Evolutionary conservation across 2,329 filamentous ascomycete species (phyloP).

Genomic region (Hypoxylon sp.): DNA sequence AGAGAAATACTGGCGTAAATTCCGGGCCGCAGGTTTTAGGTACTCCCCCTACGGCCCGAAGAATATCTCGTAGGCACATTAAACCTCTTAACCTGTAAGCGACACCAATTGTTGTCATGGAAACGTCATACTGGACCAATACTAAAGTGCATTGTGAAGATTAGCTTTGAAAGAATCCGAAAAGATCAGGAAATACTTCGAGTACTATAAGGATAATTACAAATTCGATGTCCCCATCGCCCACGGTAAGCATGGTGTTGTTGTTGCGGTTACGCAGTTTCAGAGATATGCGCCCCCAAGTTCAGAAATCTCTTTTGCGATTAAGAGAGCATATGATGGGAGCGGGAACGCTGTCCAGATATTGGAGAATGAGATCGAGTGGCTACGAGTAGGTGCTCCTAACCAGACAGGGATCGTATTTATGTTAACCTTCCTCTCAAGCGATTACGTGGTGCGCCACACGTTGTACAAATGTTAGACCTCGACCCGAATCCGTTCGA

Average conservation of each 20-base stretch:
- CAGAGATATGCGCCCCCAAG: background rate
- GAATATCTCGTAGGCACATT: background rate
- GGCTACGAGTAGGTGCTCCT: background rate
- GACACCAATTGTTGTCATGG: background rate
- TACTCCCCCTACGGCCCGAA: background rate
- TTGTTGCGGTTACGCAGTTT: background rate
- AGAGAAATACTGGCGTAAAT: background rate
- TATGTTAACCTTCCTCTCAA: background rate
- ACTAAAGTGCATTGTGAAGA: background rate
- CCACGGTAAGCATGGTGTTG: background rate
- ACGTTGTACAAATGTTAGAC: background rate
- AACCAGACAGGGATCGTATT: background rate
- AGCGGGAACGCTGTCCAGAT: background rate
- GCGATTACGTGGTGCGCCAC: constrained; percentile 1
- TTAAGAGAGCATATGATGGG: constrained; percentile 1
- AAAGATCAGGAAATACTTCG: background rate
- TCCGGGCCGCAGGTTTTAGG: background rate
- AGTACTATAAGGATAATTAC: background rate
- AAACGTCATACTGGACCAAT: background rate
- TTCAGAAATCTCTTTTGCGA: background rate
- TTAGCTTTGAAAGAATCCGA: background rate
- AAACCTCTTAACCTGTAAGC: background rate
- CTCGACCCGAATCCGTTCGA: constrained; percentile 1
- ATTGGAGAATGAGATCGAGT: background rate
- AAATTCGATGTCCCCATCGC: background rate